phyloP scores from a whole-genome alignment of 306 rosid species.

The Clitoria ternatea region DNA sequence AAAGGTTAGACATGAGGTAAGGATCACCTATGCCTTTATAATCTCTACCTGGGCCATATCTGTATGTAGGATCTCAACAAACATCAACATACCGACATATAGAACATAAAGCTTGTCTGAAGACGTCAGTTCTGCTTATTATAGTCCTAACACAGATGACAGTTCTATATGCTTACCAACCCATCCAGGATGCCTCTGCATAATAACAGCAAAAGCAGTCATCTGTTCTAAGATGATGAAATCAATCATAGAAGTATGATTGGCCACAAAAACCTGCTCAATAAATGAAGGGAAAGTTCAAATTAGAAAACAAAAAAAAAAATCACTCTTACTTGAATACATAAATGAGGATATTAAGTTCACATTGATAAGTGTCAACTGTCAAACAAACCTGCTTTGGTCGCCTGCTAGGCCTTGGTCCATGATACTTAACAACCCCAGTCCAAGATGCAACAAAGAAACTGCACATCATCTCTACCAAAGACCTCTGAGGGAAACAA shows the following conservation, averaged over 20 bases:
- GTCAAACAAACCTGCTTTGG: constrained; percentile 76
- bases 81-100: neutral
- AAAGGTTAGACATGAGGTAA: no score
- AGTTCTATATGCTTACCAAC: constrained; percentile 65
- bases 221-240: constrained; percentile 94
- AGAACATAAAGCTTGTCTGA: neutral
- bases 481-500: constrained; percentile 54
- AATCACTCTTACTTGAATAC: neutral
- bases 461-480: constrained; percentile 95
- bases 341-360: constrained; percentile 5
- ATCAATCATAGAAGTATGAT: constrained; percentile 97
- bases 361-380: neutral
- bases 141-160: neutral
- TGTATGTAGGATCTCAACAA: no score
- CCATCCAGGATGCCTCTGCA: constrained; percentile 99
- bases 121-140: neutral
- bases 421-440: constrained; percentile 96
- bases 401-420: constrained; percentile 90
- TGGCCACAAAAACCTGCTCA: constrained; percentile 92
- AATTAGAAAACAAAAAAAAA: neutral
- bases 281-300: constrained; percentile 13
- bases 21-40: no score
- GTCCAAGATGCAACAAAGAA: constrained; percentile 99
- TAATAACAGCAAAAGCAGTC: constrained; percentile 97
- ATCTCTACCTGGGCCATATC: no score